phyloP scores from a whole-genome alignment of 2,329 filamentous ascomycete species.

The Nannizzia gypsea region DNA sequence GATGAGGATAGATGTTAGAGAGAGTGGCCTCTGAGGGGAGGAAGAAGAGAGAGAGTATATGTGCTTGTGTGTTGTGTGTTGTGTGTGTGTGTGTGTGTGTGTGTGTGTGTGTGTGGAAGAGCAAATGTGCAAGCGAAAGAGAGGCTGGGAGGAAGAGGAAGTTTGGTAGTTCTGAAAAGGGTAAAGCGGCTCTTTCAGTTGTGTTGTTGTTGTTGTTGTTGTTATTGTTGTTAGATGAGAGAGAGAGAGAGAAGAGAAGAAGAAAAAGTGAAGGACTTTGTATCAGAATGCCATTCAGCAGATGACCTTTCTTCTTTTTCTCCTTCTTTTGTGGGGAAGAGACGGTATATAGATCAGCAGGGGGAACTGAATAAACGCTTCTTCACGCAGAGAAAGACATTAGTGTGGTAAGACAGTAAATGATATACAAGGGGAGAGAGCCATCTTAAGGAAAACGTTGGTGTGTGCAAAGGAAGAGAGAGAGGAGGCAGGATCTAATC shows the following conservation, averaged over 20 bases:
- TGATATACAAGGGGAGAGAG: neutral
- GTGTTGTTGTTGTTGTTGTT: too few relatives aligned
- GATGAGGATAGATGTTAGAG: neutral
- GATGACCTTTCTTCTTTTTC: neutral
- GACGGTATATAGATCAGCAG: neutral
- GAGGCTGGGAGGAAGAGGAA: conserved; percentile 9
- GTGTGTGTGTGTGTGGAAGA: conserved; percentile 1
- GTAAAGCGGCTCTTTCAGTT: neutral
- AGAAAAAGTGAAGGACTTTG: neutral
- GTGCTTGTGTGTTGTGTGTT: neutral
- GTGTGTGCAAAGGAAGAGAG: neutral
- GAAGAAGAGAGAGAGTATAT: neutral
- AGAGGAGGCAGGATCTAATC: neutral
- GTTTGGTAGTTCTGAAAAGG: conserved; percentile 3
- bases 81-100: neutral
- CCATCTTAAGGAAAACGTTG: neutral
- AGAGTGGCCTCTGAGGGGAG: neutral
- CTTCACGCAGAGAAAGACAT: neutral
- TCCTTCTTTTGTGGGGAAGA: neutral
- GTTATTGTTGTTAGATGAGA: neutral
- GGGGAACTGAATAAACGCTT: neutral
- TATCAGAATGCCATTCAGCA: neutral
- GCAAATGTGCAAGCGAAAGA: conserved; percentile 2
- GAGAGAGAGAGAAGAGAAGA: neutral
- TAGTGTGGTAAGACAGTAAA: neutral